Evolutionary conservation across 805 yeast species (phyloP).

Genomic region (Blastobotrys mokoenaii): DNA sequence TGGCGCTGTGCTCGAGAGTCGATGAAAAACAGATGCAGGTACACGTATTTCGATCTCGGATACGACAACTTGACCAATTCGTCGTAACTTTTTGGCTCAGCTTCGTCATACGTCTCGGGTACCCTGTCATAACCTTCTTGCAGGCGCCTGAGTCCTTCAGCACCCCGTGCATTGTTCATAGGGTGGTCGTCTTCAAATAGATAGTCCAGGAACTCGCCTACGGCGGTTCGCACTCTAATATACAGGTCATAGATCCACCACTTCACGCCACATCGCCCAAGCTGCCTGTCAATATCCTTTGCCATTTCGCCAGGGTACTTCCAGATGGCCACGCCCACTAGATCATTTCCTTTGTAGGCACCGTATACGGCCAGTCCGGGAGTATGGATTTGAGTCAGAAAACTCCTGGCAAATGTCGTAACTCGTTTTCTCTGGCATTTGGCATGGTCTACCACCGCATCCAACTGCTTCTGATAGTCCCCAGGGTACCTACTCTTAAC

Average conservation of each 20-base stretch:
- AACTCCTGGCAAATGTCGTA: not conserved
- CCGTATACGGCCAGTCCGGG: not conserved
- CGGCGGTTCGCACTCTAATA: not conserved
- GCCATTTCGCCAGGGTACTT: not conserved
- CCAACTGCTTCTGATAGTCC: not conserved
- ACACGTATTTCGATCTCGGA: not conserved
- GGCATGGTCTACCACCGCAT: not conserved
- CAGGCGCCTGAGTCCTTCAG: not conserved
- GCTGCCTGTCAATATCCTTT: not conserved
- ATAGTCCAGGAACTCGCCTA: constrained; percentile 1
- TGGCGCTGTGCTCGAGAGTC: not conserved
- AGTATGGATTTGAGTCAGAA: not conserved
- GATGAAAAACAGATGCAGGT: not conserved
- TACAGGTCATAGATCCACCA: not conserved
- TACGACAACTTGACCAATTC: not conserved
- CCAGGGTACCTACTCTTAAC: too few relatives aligned
- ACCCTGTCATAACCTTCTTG: not conserved
- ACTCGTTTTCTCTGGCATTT: not conserved
- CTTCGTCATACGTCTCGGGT: not conserved
- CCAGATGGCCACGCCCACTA: constrained; percentile 1
- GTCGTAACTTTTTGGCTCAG: not conserved
- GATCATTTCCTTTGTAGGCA: not conserved
- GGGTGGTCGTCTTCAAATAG: not conserved
- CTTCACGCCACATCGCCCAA: not conserved
- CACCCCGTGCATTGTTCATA: not conserved